Base-by-base conservation (phyloP, 1,139 yeast genomes). In the Nakaseomyces nivariensis region DNA sequence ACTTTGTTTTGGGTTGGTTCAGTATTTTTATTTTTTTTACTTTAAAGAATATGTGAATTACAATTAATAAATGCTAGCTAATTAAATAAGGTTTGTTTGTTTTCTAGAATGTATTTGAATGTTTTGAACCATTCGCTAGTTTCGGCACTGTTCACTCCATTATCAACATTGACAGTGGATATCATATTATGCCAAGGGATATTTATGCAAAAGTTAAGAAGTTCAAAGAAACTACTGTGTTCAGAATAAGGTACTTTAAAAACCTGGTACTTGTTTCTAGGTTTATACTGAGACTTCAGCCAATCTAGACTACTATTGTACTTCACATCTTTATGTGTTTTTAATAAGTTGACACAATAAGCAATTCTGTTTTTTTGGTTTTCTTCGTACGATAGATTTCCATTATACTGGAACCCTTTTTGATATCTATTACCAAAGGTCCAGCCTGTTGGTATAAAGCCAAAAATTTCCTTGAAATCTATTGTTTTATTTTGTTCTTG, bases 391-490 rank as follows among this genome's bases (percentile, higher is more conserved):
- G 44, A 41, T 27, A 52, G 51, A 34, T 48, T 48, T 22, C 52
- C 53, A 38, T 38, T 32, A 9, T 46, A 24, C n/a, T 46, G 44
- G 25, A 31, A 38, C 5, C 17, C 29, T 22, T 38, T 37, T n/a
- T 46, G 43, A 9, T 11, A 50, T 47, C 48, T 45, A 49, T 57
- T 59, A 25, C 57, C 58, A 62, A 78, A 82, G 1, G 87, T 72
- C 97, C 97, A 90, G 0, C 97, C 97, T 0, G 97, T 88, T 0
- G 97, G 96, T 37, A 79, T 67, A 32, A 85, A 64, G 0, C 85
- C 89, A 26, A 85, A 71, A 46, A 85, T 74, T 34, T 82, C 71
- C 51, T 77, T 79, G 27, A 33, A 27, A 10, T 40, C 27, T n/a
- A 37, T 46, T 25, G 13, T 33, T 5, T 25, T 13, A 11, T 34